These are phyloP conservation scores for Silene coronaria DNA, from an alignment of 179 eudicot genomes.

Conservation along the genomic window DNA sequence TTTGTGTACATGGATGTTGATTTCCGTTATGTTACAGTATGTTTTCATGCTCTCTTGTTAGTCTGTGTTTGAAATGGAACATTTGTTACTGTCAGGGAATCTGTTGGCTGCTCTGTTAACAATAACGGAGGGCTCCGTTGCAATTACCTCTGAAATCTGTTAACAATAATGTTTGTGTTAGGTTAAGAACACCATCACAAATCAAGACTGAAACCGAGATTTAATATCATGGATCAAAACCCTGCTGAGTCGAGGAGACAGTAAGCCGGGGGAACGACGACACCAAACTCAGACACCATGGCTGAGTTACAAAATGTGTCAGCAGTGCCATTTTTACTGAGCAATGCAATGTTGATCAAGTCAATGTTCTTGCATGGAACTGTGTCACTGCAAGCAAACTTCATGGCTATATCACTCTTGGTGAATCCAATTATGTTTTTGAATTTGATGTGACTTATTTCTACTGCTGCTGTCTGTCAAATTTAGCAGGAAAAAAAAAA, in stretches of 20 bases:
- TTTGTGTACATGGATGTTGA: too few species aligned
- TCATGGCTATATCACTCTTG: conserved; percentile 50
- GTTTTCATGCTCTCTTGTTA: too few species aligned
- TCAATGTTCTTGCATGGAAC: conserved; percentile 64
- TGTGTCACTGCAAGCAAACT: conserved; percentile 66
- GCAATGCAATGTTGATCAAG: conserved; percentile 49
- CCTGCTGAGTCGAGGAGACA: conserved; percentile 35
- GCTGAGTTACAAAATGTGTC: conserved; percentile 61
- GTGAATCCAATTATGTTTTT: conserved; percentile 63
- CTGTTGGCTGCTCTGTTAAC: too few species aligned
- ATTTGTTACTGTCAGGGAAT: too few species aligned
- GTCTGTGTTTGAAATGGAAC: too few species aligned
- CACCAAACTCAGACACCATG: conserved; percentile 39
- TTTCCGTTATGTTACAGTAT: too few species aligned
- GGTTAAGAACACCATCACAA: too few species aligned
- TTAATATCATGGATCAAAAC: not conserved
- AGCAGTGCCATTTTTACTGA: conserved; percentile 42
- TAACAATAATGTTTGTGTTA: too few species aligned
- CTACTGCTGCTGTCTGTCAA: conserved; percentile 56
- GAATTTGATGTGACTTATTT: conserved; percentile 59
- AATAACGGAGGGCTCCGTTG: too few species aligned
- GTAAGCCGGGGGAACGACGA: conserved; percentile 58
- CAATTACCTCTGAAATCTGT: too few species aligned
- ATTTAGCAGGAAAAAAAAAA: not conserved
- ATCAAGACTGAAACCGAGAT: not conserved